Evolutionary conservation across 345 rosid species (phyloP).

Genomic region (Hevea brasiliensis): DNA sequence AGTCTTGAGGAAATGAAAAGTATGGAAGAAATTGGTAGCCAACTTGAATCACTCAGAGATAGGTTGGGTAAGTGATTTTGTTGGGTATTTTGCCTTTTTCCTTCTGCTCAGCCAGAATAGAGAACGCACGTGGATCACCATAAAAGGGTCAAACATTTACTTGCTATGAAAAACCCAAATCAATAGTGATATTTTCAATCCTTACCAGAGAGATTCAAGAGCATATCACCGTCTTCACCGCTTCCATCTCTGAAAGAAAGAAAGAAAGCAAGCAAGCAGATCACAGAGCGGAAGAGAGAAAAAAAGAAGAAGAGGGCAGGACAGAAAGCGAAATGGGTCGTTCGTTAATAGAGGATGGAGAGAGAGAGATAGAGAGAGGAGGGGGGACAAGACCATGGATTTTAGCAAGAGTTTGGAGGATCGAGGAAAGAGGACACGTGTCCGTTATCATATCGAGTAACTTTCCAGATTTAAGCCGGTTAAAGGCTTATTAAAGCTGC

Average conservation of each 20-base stretch:
- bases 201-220: conserved; percentile 10
- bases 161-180: neutral
- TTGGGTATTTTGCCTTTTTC: conserved; percentile 14
- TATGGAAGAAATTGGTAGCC: no score
- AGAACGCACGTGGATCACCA: conserved; percentile 41
- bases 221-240: neutral
- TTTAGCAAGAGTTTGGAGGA: conserved; percentile 33
- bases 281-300: neutral
- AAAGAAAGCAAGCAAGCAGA: neutral
- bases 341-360: neutral
- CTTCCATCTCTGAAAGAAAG: neutral
- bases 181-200: neutral
- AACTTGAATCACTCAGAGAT: neutral
- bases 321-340: conserved; percentile 32
- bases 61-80: neutral
- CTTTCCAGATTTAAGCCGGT: neutral
- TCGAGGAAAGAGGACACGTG: conserved; percentile 33
- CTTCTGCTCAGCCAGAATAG: conserved; percentile 44
- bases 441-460: conserved; percentile 14
- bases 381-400: conserved; percentile 18
- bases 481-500: no score
- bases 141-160: conserved; percentile 34
- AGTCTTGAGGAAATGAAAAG: neutral
- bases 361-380: conserved; percentile 4
- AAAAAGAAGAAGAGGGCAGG: neutral